Evolutionary conservation across 495 filamentous ascomycete genomes (phyloP).

Genomic region (Aspergillus hancockii): DNA sequence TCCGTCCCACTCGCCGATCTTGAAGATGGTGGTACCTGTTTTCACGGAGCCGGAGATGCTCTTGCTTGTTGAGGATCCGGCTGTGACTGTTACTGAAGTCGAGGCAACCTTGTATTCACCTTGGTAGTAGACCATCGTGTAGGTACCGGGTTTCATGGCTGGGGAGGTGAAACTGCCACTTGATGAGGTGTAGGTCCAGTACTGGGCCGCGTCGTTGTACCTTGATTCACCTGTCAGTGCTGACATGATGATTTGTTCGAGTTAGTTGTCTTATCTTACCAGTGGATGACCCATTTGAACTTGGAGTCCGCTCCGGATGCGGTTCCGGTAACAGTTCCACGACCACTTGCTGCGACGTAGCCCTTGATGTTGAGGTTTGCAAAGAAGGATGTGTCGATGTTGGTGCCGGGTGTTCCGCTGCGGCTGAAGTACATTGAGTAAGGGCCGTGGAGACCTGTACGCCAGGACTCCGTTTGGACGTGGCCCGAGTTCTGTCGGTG

Average conservation of each 20-base stretch:
- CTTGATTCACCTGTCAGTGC: constrained; percentile 9
- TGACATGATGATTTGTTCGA: neutral
- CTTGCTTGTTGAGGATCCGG: constrained; percentile 52
- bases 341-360: constrained; percentile 52
- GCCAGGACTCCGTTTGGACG: constrained; percentile 61
- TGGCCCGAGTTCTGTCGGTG: constrained; percentile 24
- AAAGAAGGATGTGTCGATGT: constrained; percentile 61
- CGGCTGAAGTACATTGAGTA: constrained; percentile 64
- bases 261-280: constrained; percentile 34
- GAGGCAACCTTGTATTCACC: constrained; percentile 60
- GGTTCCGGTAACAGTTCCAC: constrained; percentile 61
- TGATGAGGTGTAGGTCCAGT: constrained; percentile 59
- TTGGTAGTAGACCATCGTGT: constrained; percentile 68
- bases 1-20: constrained; percentile 65
- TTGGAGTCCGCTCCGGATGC: constrained; percentile 54
- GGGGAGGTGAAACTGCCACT: constrained; percentile 61
- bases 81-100: constrained; percentile 52
- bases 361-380: constrained; percentile 56
- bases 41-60: constrained; percentile 52
- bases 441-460: constrained; percentile 67
- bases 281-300: constrained; percentile 58
- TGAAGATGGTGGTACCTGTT: constrained; percentile 55
- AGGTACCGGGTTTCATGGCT: constrained; percentile 66
- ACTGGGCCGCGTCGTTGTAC: constrained; percentile 61
- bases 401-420: constrained; percentile 52